phyloP scores from a whole-genome alignment of 1,139 yeast species.

The Debaryomyces robertsiae region DNA sequence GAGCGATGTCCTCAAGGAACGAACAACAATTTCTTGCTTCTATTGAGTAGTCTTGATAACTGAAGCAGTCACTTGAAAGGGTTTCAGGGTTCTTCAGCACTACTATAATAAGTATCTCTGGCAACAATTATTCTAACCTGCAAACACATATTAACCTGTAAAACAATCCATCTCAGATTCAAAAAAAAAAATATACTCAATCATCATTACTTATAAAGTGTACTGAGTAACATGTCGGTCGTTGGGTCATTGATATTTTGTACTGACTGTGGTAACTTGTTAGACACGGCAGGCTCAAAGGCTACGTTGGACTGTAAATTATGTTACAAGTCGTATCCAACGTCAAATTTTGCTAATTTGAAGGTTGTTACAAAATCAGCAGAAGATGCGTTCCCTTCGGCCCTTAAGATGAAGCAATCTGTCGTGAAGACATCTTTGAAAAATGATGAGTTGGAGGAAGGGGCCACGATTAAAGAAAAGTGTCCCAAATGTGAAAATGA shows the following conservation, averaged over 20 bases:
- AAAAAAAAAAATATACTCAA: constrained; percentile 4
- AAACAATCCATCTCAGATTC: constrained; percentile 5
- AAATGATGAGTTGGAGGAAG: constrained; percentile 82
- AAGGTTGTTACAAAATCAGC: constrained; percentile 86
- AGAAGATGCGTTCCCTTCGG: constrained; percentile 90
- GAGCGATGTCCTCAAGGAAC: too few species aligned
- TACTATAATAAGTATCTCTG: too few species aligned
- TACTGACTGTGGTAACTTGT: constrained; percentile 86
- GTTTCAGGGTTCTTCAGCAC: too few species aligned
- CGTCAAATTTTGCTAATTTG: constrained; percentile 66
- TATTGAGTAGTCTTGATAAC: too few species aligned
- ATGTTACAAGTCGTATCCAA: constrained; percentile 63
- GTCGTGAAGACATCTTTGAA: constrained; percentile 84
- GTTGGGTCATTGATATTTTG: constrained; percentile 96
- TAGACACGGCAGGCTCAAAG: constrained; percentile 65
- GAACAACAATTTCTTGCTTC: too few species aligned
- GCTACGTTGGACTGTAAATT: constrained; percentile 61
- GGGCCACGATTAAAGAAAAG: constrained; percentile 93
- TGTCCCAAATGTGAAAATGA: constrained; percentile 98
- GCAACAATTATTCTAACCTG: too few species aligned
- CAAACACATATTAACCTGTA: constrained; percentile 3
- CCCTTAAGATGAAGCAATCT: constrained; percentile 76
- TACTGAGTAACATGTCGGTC: constrained; percentile 63
- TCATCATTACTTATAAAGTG: neutral
- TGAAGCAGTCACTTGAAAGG: too few species aligned